phyloP scores from a whole-genome alignment of 2,329 filamentous ascomycete species.

The Fusarium devonianum region DNA sequence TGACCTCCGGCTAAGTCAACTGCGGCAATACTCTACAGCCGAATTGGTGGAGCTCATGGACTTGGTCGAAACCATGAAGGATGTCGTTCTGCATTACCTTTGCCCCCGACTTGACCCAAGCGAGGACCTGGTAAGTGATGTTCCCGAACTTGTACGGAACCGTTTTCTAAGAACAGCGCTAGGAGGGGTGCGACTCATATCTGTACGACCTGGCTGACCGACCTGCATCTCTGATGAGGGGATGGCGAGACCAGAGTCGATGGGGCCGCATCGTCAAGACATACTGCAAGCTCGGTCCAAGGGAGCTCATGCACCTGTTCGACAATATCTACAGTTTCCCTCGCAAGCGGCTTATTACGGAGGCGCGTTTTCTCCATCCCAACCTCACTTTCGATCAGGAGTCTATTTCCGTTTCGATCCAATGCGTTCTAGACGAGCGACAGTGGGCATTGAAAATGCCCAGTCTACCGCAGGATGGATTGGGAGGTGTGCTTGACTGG shows the following conservation, averaged over 20 bases:
- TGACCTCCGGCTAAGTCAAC: slow-evolving; percentile 51
- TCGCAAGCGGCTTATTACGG: slow-evolving; percentile 53
- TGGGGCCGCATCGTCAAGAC: slow-evolving; percentile 53
- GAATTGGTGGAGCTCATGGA: slow-evolving; percentile 56
- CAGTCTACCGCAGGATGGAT: slow-evolving; percentile 45
- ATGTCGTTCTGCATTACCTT: slow-evolving; percentile 54
- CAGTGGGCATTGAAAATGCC: slow-evolving; percentile 45
- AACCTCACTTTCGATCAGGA: slow-evolving; percentile 56
- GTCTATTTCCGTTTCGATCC: slow-evolving; percentile 51
- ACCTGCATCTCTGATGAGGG: slow-evolving; percentile 43
- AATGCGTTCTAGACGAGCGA: slow-evolving; percentile 50
- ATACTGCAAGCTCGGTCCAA: slow-evolving; percentile 58
- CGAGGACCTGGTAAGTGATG: slow-evolving; percentile 45
- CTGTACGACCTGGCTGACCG: slow-evolving; percentile 39
- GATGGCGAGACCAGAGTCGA: slow-evolving; percentile 48
- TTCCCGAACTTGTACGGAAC: neutral
- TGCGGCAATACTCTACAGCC: slow-evolving; percentile 53
- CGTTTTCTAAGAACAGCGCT: slow-evolving; percentile 3
- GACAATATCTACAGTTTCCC: slow-evolving; percentile 56
- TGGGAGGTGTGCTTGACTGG: slow-evolving; percentile 53
- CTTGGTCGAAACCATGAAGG: slow-evolving; percentile 53
- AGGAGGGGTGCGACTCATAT: slow-evolving; percentile 35
- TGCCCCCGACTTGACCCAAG: slow-evolving; percentile 54
- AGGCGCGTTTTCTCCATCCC: slow-evolving; percentile 51
- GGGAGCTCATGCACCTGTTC: slow-evolving; percentile 58